These are phyloP conservation scores for Trichosporon sp. DNA, from an alignment of 1,284 basidiomycete species.

Conservation along the genomic window DNA sequence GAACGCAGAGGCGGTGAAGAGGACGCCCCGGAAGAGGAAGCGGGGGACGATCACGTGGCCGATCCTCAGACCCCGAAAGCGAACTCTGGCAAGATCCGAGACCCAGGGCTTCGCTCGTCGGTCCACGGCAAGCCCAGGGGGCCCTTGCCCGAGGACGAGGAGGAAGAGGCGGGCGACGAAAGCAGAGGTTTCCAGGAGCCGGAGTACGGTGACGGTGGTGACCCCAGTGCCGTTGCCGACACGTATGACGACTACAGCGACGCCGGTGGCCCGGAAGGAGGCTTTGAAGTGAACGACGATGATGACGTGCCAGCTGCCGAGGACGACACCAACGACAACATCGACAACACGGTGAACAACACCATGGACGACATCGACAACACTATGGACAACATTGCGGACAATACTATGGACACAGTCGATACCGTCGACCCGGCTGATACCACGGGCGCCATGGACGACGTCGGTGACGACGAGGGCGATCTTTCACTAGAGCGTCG, in stretches of 20 bases:
- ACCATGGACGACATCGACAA: no score
- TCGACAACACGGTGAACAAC: conserved; percentile 19
- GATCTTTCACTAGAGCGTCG: neutral
- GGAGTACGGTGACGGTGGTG: conserved; percentile 13
- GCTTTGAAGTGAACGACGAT: neutral
- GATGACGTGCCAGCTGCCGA: neutral
- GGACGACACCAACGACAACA: conserved; percentile 18
- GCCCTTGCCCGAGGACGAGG: conserved; percentile 12
- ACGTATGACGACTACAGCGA: conserved; percentile 10
- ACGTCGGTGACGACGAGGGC: neutral
- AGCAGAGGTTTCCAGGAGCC: neutral
- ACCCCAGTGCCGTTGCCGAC: conserved; percentile 8
- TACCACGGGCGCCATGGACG: neutral
- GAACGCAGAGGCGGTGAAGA: conserved; percentile 7
- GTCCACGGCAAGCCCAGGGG: neutral
- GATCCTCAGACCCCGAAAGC: neutral
- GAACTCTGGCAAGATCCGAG: neutral
- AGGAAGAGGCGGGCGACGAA: conserved; percentile 15
- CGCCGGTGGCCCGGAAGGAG: conserved; percentile 3
- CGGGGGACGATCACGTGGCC: conserved; percentile 17
- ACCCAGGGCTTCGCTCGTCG: neutral
- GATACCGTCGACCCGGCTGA: conserved; percentile 2
- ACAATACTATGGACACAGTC: conserved; percentile 6
- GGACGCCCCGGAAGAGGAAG: conserved; percentile 20
- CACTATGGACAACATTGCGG: neutral